These are phyloP conservation scores for Hyphopichia wangnamkhiaoensis DNA, from an alignment of 1,139 yeast species.

Conservation along the genomic window DNA sequence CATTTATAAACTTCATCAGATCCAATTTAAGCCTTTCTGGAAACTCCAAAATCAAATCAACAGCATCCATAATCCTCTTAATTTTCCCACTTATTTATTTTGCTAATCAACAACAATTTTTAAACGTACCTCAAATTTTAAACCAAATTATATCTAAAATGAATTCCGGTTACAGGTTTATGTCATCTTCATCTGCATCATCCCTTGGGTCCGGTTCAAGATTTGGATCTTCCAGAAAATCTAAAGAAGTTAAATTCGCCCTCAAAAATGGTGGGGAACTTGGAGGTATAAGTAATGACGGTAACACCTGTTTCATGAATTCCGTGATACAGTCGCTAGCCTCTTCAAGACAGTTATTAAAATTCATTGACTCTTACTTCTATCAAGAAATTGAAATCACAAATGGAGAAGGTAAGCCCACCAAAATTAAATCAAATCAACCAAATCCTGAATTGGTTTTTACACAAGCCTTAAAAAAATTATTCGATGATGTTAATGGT, in stretches of 20 bases:
- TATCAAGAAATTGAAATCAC: constrained; percentile 24
- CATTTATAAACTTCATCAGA: neutral
- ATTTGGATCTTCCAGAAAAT: constrained; percentile 14
- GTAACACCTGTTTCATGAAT: constrained; percentile 93
- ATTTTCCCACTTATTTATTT: constrained; percentile 4
- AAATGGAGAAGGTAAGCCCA: constrained; percentile 17
- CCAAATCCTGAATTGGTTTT: constrained; percentile 44
- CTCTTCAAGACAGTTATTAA: constrained; percentile 62
- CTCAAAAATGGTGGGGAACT: constrained; percentile 65
- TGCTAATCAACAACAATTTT: constrained; percentile 2
- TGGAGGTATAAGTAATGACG: constrained; percentile 87
- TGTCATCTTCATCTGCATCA: constrained; percentile 5
- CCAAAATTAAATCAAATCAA: constrained; percentile 29
- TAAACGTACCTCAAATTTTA: constrained; percentile 13
- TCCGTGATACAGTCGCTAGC: constrained; percentile 84
- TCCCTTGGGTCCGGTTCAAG: constrained; percentile 8
- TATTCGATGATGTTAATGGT: constrained; percentile 57
- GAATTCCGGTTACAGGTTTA: constrained; percentile 14
- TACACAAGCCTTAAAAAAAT: constrained; percentile 50
- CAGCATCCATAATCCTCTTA: constrained; percentile 1
- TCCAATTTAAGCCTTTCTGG: too few species aligned
- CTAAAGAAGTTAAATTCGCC: constrained; percentile 39
- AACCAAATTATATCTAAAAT: constrained; percentile 13
- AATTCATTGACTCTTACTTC: constrained; percentile 54
- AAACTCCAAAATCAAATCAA: neutral